These are phyloP conservation scores for Botrytis fabae DNA, from an alignment of 2,329 filamentous ascomycete genomes.

Conservation along the genomic window DNA sequence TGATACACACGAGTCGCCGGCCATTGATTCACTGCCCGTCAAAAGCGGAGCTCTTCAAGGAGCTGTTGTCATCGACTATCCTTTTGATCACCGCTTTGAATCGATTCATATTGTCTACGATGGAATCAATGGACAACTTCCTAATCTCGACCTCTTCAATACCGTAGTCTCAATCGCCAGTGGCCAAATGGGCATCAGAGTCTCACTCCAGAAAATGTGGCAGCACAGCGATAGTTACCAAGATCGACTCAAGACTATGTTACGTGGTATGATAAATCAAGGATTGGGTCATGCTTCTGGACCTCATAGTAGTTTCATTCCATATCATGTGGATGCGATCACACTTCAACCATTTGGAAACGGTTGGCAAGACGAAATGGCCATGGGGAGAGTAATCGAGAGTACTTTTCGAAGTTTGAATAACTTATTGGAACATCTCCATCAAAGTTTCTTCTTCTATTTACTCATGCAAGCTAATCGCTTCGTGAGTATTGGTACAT, in stretches of 20 bases:
- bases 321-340: slow-evolving; percentile 95
- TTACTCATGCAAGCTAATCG: slow-evolving; percentile 86
- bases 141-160: slow-evolving; percentile 95
- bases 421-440: slow-evolving; percentile 92
- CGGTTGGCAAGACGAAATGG: slow-evolving; percentile 98
- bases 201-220: slow-evolving; percentile 84
- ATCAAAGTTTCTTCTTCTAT: slow-evolving; percentile 99
- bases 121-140: slow-evolving; percentile 90
- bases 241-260: slow-evolving; percentile 82
- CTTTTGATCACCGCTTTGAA: slow-evolving; percentile 80
- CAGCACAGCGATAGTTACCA: slow-evolving; percentile 73
- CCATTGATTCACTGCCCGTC: slow-evolving; percentile 74
- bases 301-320: slow-evolving; percentile 93
- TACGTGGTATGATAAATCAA: slow-evolving; percentile 90
- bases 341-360: slow-evolving; percentile 87
- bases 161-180: slow-evolving; percentile 84
- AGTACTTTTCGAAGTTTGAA: slow-evolving; percentile 91
- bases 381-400: slow-evolving; percentile 84
- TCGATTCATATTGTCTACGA: slow-evolving; percentile 91
- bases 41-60: slow-evolving; percentile 94
- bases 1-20: slow-evolving; percentile 73
- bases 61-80: slow-evolving; percentile 90
- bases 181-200: slow-evolving; percentile 87
- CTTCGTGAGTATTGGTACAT: slow-evolving; percentile 97
- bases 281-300: slow-evolving; percentile 86